Base-by-base conservation (phyloP, 352 stramenopile species). In the Phytophthora citrophthora region DNA sequence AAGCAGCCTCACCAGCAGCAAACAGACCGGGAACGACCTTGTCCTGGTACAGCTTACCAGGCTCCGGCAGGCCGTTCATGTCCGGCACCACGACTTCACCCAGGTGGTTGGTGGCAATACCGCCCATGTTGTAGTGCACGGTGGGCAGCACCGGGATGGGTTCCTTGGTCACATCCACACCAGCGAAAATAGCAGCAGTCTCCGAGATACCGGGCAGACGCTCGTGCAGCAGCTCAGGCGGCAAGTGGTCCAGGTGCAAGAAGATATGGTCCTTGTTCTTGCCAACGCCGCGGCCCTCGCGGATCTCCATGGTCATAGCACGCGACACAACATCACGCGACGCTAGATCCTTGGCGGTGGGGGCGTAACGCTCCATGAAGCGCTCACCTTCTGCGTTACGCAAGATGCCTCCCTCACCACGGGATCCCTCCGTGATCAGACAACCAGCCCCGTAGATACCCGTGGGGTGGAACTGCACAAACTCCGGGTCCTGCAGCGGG, bases 121-220 rank as follows among this genome's bases (percentile, higher is more conserved):
- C 97, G 50, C 97, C 97, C 96, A 99, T 99, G 75, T 99, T 99
- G 85, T 99, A 99, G 79, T 99, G 96, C 34, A 99, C 96, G 18
- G 96, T 99, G 16, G 97, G 97, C 26, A 99, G 71, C 23, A 99
- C 96, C 5, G 97, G 97, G 55, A 99, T 98, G 13, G 97, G 97
- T 75, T 99, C 96, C 81, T 99, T 99, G 53, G 94, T 99, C 36
- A 99, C 97, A 73, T 99, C 97, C 16, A 99, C 97, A 46, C 96
- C 97, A 23, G 96, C 94, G 81, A 99, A 99, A 74, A 99, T 99
- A 20, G 88, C 84, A 26, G 96, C 96, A 10, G 96, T 98, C 71
- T 99, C 96, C 20, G 81, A 97, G 68, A 99, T 99, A 73, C 96
- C 96, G 1, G 94, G 95, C 18, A 99, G 79, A 53, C 96, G 86